phyloP scores from a whole-genome alignment of 2,329 filamentous ascomycete species.

The Colletotrichum gloeosporioides region DNA sequence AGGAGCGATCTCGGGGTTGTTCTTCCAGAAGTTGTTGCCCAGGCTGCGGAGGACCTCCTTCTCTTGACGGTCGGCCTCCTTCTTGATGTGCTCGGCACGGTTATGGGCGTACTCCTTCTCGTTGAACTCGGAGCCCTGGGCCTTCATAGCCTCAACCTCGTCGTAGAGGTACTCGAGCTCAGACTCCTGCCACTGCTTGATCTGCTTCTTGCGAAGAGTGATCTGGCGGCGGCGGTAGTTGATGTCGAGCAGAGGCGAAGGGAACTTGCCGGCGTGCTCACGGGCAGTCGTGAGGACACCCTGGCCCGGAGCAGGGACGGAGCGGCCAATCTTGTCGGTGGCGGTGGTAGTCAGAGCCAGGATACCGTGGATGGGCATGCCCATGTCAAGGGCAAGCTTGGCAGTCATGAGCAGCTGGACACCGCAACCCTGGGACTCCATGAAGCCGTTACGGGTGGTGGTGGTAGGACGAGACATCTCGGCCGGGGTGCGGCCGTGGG shows the following conservation, averaged over 20 bases:
- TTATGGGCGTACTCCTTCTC: slow-evolving; percentile 87
- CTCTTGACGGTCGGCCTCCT: slow-evolving; percentile 84
- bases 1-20: slow-evolving; percentile 90
- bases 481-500: slow-evolving; percentile 89
- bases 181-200: slow-evolving; percentile 95
- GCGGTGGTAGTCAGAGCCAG: slow-evolving; percentile 93
- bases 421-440: slow-evolving; percentile 99
- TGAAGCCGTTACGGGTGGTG: slow-evolving; percentile 96
- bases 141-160: slow-evolving; percentile 89
- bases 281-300: slow-evolving; percentile 96
- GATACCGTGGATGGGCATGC: slow-evolving; percentile 95
- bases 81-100: slow-evolving; percentile 84
- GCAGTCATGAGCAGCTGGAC: slow-evolving; percentile 99
- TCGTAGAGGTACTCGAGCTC: slow-evolving; percentile 93
- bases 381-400: slow-evolving; percentile 95
- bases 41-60: slow-evolving; percentile 91
- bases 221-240: slow-evolving; percentile 97
- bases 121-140: slow-evolving; percentile 74
- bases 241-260: slow-evolving; percentile 94
- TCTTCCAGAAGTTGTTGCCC: slow-evolving; percentile 99
- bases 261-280: slow-evolving; percentile 89
- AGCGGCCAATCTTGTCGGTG: slow-evolving; percentile 98
- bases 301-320: slow-evolving; percentile 93
- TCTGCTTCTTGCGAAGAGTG: slow-evolving; percentile 90
- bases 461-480: slow-evolving; percentile 99